These are phyloP conservation scores for Chiua sp. DNA, from an alignment of 1,284 basidiomycete species.

Conservation along the genomic window DNA sequence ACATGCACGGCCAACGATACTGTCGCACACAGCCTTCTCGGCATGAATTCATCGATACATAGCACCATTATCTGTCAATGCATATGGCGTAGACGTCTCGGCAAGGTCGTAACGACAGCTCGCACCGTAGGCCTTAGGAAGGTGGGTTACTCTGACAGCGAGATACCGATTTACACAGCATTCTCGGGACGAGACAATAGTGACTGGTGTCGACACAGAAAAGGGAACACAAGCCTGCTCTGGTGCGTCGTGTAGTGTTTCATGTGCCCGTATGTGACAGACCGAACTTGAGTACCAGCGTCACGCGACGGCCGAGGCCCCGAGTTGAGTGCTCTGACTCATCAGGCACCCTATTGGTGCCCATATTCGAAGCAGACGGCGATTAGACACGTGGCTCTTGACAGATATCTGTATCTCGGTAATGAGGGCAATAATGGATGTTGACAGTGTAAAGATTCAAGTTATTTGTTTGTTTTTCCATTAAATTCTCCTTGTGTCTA, in stretches of 20 bases:
- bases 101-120: conserved; percentile 5
- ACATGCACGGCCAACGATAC: too few relatives aligned
- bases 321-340: not conserved
- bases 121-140: not conserved
- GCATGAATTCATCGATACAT: not conserved
- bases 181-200: not conserved
- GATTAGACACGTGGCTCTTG: not conserved
- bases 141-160: conserved; percentile 2
- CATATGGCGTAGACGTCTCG: conserved; percentile 6
- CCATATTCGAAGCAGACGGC: not conserved
- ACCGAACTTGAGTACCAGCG: not conserved
- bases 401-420: not conserved
- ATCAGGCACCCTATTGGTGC: not conserved
- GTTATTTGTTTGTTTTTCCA: not conserved
- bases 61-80: not conserved
- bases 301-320: conserved; percentile 1
- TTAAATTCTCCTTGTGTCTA: not conserved
- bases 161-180: not conserved
- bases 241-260: conserved; percentile 14
- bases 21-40: not conserved
- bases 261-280: conserved; percentile 5
- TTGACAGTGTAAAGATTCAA: too few relatives aligned
- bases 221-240: not conserved
- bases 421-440: too few relatives aligned
- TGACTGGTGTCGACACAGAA: conserved; percentile 7